These are phyloP conservation scores for Blepharisma stoltei DNA, from an alignment of 73 alveolate species.

Conservation along the genomic window DNA sequence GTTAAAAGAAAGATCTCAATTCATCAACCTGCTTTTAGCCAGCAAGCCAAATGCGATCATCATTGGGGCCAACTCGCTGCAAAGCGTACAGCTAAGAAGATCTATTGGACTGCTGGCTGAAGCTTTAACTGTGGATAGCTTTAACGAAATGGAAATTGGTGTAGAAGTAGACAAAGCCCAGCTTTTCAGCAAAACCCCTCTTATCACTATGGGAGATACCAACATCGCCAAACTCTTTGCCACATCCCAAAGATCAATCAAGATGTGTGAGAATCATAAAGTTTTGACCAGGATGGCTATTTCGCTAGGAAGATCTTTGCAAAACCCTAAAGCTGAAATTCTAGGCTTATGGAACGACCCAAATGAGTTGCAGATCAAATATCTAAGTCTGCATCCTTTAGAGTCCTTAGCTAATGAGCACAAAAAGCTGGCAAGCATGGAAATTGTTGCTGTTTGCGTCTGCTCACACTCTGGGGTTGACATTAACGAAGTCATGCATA, in stretches of 20 bases:
- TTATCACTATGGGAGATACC: not conserved
- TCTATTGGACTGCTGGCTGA: not conserved
- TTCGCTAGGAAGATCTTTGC: not conserved
- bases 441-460: not conserved
- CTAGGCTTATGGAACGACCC: constrained; percentile 23
- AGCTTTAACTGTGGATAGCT: not conserved
- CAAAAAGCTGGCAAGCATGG: not conserved
- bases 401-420: not conserved
- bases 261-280: not conserved
- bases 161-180: not conserved
- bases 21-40: not conserved
- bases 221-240: not conserved
- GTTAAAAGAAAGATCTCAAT: not conserved
- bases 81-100: not conserved
- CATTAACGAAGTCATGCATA: constrained; percentile 50
- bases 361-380: not conserved
- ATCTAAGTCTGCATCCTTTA: not conserved
- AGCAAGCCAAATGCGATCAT: not conserved
- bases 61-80: not conserved
- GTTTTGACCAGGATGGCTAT: constrained; percentile 12
- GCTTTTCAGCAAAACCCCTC: not conserved
- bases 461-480: not conserved
- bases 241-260: constrained; percentile 9
- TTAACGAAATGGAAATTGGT: not conserved
- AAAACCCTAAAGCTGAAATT: constrained; percentile 21